Conservation (phyloP, 495 filamentous ascomycete genomes). For the Annulohypoxylon bovei region DNA sequence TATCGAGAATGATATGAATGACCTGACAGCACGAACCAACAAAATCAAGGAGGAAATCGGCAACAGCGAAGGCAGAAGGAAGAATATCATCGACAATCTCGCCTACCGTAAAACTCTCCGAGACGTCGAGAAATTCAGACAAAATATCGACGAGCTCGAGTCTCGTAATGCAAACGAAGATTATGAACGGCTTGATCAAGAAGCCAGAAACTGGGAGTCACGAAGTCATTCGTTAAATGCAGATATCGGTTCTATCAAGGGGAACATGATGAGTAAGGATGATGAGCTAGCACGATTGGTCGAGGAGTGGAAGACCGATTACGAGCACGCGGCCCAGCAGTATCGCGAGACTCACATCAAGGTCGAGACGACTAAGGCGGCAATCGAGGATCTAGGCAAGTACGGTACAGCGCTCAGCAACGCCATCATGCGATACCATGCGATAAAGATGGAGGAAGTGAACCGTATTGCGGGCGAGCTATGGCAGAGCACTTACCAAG, state of each 20-base stretch:
- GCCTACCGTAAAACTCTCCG: slow-evolving; percentile 78
- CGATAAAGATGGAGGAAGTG: slow-evolving; percentile 97
- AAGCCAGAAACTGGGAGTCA: slow-evolving; percentile 70
- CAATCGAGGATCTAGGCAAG: slow-evolving; percentile 85
- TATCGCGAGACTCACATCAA: slow-evolving; percentile 91
- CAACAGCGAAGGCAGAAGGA: slow-evolving; percentile 79
- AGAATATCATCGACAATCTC: slow-evolving; percentile 86
- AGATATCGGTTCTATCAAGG: slow-evolving; percentile 66
- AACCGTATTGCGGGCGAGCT: slow-evolving; percentile 94
- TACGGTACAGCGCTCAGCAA: slow-evolving; percentile 86
- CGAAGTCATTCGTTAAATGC: slow-evolving; percentile 67
- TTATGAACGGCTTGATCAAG: slow-evolving; percentile 73
- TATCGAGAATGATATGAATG: slow-evolving; percentile 72
- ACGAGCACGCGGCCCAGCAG: slow-evolving; percentile 80
- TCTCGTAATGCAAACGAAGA: slow-evolving; percentile 84
- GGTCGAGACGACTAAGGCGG: slow-evolving; percentile 91
- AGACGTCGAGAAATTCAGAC: slow-evolving; percentile 69
- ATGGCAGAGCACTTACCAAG: slow-evolving; percentile 96
- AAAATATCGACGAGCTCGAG: slow-evolving; percentile 80
- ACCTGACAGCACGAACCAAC: slow-evolving; percentile 75
- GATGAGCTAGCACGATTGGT: slow-evolving; percentile 73
- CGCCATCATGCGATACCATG: slow-evolving; percentile 96
- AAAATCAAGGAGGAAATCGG: slow-evolving; percentile 79
- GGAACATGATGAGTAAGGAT: slow-evolving; percentile 82
- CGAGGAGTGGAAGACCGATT: slow-evolving; percentile 84